phyloP scores from a whole-genome alignment of 2,329 filamentous ascomycete species.

The Fusarium heterosporum region DNA sequence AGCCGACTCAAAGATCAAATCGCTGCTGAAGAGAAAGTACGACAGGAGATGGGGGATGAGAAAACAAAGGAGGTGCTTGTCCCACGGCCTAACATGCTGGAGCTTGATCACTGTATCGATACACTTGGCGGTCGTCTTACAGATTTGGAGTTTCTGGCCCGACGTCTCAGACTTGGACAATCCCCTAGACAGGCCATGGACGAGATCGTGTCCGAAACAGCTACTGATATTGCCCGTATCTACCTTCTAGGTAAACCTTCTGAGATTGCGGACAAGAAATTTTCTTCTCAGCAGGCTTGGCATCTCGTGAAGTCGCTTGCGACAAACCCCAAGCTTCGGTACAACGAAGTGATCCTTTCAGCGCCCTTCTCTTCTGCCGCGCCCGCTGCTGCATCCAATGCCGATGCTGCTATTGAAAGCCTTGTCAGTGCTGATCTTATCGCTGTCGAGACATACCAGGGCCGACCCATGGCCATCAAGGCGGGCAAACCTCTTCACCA shows the following conservation, averaged over 20 bases:
- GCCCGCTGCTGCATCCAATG: slow-evolving; percentile 60
- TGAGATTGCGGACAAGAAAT: slow-evolving; percentile 66
- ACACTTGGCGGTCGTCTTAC: slow-evolving; percentile 91
- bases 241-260: slow-evolving; percentile 77
- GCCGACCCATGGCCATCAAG: slow-evolving; percentile 80
- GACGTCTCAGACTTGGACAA: slow-evolving; percentile 88
- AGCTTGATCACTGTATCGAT: slow-evolving; percentile 84
- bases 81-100: slow-evolving; percentile 64
- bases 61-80: slow-evolving; percentile 40
- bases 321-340: slow-evolving; percentile 74
- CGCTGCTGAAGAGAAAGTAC: slow-evolving; percentile 44
- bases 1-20: slow-evolving; percentile 73
- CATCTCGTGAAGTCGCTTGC: slow-evolving; percentile 84
- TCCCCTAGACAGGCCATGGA: slow-evolving; percentile 82
- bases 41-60: slow-evolving; percentile 43
- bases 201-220: slow-evolving; percentile 89
- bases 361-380: slow-evolving; percentile 72
- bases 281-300: slow-evolving; percentile 92
- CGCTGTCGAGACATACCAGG: slow-evolving; percentile 76
- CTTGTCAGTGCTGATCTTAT: slow-evolving; percentile 91
- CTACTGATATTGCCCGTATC: slow-evolving; percentile 92
- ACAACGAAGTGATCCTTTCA: slow-evolving; percentile 85
- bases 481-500: slow-evolving; percentile 89
- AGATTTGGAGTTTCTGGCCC: slow-evolving; percentile 93
- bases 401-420: slow-evolving; percentile 80